Base-by-base conservation (phyloP, 2,329 filamentous ascomycete genomes). In the Xylariaceae sp. region DNA sequence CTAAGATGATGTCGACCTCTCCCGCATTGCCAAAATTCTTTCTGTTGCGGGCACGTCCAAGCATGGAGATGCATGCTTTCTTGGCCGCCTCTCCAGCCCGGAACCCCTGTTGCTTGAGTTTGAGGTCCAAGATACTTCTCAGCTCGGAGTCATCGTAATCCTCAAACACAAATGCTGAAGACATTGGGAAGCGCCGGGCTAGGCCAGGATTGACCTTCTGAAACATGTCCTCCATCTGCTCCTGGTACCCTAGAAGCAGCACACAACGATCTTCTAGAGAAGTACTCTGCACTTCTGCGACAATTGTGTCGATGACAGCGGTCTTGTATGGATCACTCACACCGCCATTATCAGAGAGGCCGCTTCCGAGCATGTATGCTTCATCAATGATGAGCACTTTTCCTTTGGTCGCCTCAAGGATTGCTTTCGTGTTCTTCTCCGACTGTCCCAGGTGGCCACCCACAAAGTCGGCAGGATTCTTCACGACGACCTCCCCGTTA, bases 331-430 rank as follows among this genome's bases (percentile, higher is more conserved):
- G 69, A 11, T 76, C 74, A 13, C 53, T 53, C 13, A 15, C 44
- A 2, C 56, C 59, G 7, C 59, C 59, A 11, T 4, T 39, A 15
- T 50, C 56, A 3, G 55, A 53, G n/a, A 34, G 5, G 1, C 71
- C 69, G 0, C 75, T 75, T 1, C 74, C 72, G 51, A 93, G 76
- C 39, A 85, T 84, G 63, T 93, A 92, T 0, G 89, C 89, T 68
- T 94, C 89, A 62, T 93, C 89, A 2, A 93, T 91, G 11, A 93
- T 82, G 0, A 93, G 78, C 0, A 92, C 88, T 64, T 92, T 93
- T 0, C 90, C 89, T 0, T 80, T 64, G 0, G 87, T 85, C 0
- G 84, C 75, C 0, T 82, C 83, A 0, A 93, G 76, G 5, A 92
- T 91, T 0, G 77, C 85, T 64, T 90, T 92, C 0, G 89, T 92